Conservation (phyloP, 306 rosid genomes). For the Trifolium repens region DNA sequence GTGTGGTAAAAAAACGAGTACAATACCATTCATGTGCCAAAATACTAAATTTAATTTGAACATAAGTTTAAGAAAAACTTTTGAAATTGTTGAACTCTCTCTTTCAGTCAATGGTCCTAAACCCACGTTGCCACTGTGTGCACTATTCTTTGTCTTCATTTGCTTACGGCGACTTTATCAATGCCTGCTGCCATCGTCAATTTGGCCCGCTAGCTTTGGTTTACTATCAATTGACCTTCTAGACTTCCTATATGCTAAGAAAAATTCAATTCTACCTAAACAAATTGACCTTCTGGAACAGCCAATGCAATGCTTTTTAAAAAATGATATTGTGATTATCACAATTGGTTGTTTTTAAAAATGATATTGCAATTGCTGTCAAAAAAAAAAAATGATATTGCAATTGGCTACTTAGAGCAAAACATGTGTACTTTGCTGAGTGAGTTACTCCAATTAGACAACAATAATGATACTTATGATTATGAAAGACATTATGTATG, state of each 20-base stretch:
- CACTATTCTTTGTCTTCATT: neutral
- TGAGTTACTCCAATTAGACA: too few species aligned
- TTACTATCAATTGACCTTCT: neutral
- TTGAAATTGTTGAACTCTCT: neutral
- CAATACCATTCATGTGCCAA: neutral
- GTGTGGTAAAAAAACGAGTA: too few species aligned
- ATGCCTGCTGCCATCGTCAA: neutral
- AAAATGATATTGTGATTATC: too few species aligned
- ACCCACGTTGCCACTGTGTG: neutral
- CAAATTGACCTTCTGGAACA: neutral
- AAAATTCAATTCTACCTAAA: neutral
- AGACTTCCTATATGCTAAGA: neutral
- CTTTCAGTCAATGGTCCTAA: neutral
- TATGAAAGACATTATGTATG: too few species aligned
- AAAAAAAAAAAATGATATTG: too few species aligned
- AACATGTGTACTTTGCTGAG: too few species aligned
- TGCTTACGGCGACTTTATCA: neutral
- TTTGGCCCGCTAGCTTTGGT: neutral
- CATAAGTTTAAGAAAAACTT: neutral
- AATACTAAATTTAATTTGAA: too few species aligned
- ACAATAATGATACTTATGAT: too few species aligned
- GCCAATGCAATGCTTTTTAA: neutral
- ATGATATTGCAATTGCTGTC: too few species aligned
- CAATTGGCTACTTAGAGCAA: too few species aligned
- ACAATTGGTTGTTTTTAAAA: too few species aligned